Evolutionary conservation across 768 basidiomycete species (phyloP).

Genomic region (Russula sp.): DNA sequence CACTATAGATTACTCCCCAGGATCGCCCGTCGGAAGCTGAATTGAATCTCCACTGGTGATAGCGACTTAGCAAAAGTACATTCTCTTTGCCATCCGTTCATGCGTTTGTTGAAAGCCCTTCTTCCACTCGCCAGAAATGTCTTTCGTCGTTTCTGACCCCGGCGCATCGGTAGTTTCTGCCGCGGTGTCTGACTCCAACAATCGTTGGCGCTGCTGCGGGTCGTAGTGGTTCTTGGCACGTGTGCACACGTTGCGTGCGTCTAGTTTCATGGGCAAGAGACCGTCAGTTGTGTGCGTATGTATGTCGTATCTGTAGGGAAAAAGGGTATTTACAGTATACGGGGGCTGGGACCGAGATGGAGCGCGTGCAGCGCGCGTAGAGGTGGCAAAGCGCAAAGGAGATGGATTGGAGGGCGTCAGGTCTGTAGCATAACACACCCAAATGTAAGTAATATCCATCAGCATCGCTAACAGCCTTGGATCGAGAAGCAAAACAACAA

Average conservation of each 20-base stretch:
- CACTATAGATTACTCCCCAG: no score
- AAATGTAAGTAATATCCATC: background rate
- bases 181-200: slow-evolving; percentile 36
- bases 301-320: no score
- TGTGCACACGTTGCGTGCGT: slow-evolving; percentile 69
- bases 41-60: no score
- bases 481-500: background rate
- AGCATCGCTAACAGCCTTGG: background rate
- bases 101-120: slow-evolving; percentile 51
- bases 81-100: slow-evolving; percentile 19
- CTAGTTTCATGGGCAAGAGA: slow-evolving; percentile 22
- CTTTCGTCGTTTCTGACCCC: slow-evolving; percentile 6
- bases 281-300: no score
- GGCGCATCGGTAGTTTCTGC: slow-evolving; percentile 12
- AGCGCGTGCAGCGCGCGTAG: slow-evolving; percentile 73
- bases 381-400: slow-evolving; percentile 74
- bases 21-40: no score
- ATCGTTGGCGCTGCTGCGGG: slow-evolving; percentile 44
- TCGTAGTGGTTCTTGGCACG: slow-evolving; percentile 75
- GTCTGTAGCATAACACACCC: slow-evolving; percentile 28
- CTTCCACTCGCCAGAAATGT: slow-evolving; percentile 28
- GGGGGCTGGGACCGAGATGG: slow-evolving; percentile 75
- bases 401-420: slow-evolving; percentile 58
- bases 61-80: no score
- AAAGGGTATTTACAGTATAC: slow-evolving; percentile 54